phyloP scores from a whole-genome alignment of 345 rosid species.

The Citrus hindsii region DNA sequence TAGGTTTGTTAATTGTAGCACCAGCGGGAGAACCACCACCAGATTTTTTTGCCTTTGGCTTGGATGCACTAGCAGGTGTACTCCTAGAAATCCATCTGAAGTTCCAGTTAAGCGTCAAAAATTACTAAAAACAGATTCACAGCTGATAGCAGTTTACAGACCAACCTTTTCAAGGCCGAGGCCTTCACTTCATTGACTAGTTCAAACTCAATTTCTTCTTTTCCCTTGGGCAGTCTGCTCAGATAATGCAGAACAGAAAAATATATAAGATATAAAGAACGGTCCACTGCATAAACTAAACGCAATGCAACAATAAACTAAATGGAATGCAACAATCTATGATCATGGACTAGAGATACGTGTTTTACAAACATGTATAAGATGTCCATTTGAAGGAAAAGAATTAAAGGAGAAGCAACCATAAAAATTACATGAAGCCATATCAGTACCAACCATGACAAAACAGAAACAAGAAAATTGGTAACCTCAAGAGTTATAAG shows the following conservation, averaged over 20 bases:
- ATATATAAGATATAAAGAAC: background rate
- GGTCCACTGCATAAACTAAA: background rate
- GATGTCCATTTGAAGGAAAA: background rate
- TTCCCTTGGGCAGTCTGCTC: slow-evolving; percentile 33
- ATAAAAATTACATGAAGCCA: background rate
- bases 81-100: slow-evolving; percentile 16
- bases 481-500: background rate
- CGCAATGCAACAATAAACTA: background rate
- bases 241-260: slow-evolving; percentile 11
- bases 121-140: background rate
- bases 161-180: slow-evolving; percentile 31
- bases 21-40: background rate
- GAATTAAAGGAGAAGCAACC: background rate
- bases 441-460: background rate
- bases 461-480: background rate
- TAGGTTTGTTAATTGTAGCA: background rate
- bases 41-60: slow-evolving; percentile 12
- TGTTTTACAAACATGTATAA: background rate
- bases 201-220: slow-evolving; percentile 18
- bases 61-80: slow-evolving; percentile 10
- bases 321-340: background rate
- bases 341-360: background rate
- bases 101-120: background rate
- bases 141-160: background rate
- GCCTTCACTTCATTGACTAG: slow-evolving; percentile 14